Conservation (phyloP, 2,329 filamentous ascomycete genomes). For the Microsporum canis region DNA sequence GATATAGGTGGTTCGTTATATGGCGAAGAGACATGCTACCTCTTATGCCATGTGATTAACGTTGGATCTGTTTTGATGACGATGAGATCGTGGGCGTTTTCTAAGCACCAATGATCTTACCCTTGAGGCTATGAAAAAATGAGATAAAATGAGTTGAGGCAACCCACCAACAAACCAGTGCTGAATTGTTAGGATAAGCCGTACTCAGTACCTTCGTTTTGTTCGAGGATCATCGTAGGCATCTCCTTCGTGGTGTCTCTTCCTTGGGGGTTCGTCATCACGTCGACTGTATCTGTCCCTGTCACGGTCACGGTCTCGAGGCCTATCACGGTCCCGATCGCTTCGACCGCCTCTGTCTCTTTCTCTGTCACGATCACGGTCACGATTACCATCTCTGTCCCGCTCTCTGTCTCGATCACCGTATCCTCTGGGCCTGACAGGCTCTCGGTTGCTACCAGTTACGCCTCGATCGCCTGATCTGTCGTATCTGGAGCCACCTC, state of each 20-base stretch:
- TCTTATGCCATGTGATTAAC: background rate
- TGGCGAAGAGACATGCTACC: background rate
- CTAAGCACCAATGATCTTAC: conserved; percentile 22
- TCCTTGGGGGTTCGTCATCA: conserved; percentile 48
- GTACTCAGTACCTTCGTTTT: conserved; percentile 47
- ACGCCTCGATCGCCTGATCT: conserved; percentile 37
- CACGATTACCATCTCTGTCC: conserved; percentile 37
- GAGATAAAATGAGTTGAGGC: conserved; percentile 23
- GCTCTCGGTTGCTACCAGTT: conserved; percentile 74
- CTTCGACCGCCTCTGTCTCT: conserved; percentile 18
- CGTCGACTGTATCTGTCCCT: conserved; percentile 39
- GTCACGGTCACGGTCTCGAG: conserved; percentile 40
- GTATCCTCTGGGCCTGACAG: conserved; percentile 57
- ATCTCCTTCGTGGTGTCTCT: conserved; percentile 63
- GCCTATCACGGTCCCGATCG: conserved; percentile 44
- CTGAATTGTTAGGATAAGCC: conserved; percentile 16
- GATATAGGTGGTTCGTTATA: background rate
- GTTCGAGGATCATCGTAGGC: conserved; percentile 61
- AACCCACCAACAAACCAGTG: conserved; percentile 36
- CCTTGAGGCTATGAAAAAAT: conserved; percentile 23
- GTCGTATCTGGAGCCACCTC: conserved; percentile 39
- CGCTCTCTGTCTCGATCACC: conserved; percentile 46
- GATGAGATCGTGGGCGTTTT: background rate
- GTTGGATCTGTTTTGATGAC: background rate
- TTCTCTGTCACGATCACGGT: conserved; percentile 42